Base-by-base conservation (phyloP, 345 rosid genomes). In the Microcos paniculata region DNA sequence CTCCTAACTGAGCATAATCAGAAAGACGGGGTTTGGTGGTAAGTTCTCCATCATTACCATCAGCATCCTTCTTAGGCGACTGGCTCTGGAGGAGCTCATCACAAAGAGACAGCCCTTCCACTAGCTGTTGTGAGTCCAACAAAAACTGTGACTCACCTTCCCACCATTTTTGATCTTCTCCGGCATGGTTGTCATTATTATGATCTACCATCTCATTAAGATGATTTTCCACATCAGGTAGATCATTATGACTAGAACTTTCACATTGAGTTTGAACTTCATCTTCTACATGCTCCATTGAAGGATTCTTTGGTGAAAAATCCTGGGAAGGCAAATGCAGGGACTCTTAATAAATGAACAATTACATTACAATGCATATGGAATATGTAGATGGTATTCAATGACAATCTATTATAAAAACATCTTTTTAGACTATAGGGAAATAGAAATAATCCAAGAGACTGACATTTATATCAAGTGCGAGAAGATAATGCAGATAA, bases 81-180 rank as follows among this genome's bases (percentile, higher is more conserved):
- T 90, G 97, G 79, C 87, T 88, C 57, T 85, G 92, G 62, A 96
- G 90, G 61, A 96, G 52, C 62, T 96, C 99, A 8, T 88, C 97
- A 2, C 97, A 93, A 51, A 96, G 78, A 77, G 96, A 91, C 76
- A 96, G 85, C 35, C 91, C 94, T 88, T 93, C 98, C 77, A 88
- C 98, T 18, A 96, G 91, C 84, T 96, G 99, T 48, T 96, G 97
- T 1, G 99, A 93, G 76, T 92, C 79, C 86, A 92, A 82, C 78
- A 93, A 63, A 76, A 76, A 75, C 81, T 93, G 96, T 4, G 94
- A 92, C 76, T 80, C 97, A 38, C 91, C 82, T 64, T 93, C 99
- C 88, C 90, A 86, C 98, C 97, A 96, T 76, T 86, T 92, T 15
- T 77, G 70, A 2, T 87, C 86, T 70, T 92, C 97, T 81, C 83